Base-by-base conservation (phyloP, 768 basidiomycete species). In the Dioszegia hungarica region DNA sequence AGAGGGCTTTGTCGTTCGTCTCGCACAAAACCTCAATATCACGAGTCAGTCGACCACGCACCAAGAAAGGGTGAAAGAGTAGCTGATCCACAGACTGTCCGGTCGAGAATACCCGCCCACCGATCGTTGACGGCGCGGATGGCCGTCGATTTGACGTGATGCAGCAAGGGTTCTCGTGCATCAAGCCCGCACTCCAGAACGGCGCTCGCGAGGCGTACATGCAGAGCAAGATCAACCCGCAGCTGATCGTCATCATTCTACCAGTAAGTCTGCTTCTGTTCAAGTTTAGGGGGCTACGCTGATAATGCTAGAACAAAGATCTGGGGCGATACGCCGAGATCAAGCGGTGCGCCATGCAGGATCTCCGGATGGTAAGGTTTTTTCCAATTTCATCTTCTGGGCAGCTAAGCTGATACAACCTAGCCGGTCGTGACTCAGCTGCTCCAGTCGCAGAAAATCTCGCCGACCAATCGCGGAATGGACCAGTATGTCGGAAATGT, bases 391-490 rank as follows among this genome's bases (percentile, higher is more conserved):
- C 31, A 33, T 2, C 9, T 46, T 14, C 5, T 5, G 8, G 2
- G 15, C 29, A 25, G 20, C 5, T 4, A 5, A 29, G 43, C 41
- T 36, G 29, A 45, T 17, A 27, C 14, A 5, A 3, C 9, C 22
- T 39, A 63, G 69, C 66, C 72, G 3, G 61, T 73, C 24, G 58
- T 65, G n/a, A 75, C 72, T 6, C 74, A 75, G 54, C 70, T 68
- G 38, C 54, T 73, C 2, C 66, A 70, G 33, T 43, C 63, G 1
- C 20, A 44, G 31, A 68, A 73, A 50, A 54, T 70, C 34, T 45
- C 29, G 4, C 38, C 38, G 6, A 33, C 34, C 20, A 46, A 51
- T 22, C 14, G 43, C 22, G 70, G 54, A 0, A 37, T 56, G 31
- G 54, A 72, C 29, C 68, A 72, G 45, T 73, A 73, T 50, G 49